Evolutionary conservation across 495 filamentous ascomycete species (phyloP), one percentile per base, ranked within the genome.

Genomic region (Aspergillus ostianus): DNA sequence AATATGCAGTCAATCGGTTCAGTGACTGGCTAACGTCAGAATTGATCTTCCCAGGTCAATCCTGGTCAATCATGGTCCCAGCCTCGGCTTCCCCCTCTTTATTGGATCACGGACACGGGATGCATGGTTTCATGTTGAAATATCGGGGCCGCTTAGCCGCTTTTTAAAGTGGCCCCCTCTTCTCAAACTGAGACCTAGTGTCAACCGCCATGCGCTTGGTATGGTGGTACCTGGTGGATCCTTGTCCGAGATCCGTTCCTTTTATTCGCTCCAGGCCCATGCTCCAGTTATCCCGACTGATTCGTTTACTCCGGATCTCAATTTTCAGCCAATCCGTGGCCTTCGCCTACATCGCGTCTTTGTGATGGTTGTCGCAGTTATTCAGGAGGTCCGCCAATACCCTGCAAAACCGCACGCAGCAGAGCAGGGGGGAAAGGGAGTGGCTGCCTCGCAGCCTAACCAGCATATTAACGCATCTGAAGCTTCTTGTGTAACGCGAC

Each of bases 151-250:
- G 36, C 36, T 41, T 41, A 41, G 36, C 36, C 36, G 36, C 36
- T 41, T 41, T 36, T 41, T 15, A 41, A 41, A 41, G 36, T 41
- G 36, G 36, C 15, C 36, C 36, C 36, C 12, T 15, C 36, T 60
- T 53, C 53, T 63, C 58, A 65, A 63, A 29, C 46, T 70, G 67
- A 70, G 67, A 70, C 67, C 41, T 56, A 59, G 55, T 57, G 58
- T 50, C 51, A 41, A 57, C 36, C 56, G 47, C 66, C 55, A 59
- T 60, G 27, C 47, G 41, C 56, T 64, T 61, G 54, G 58, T 52
- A 44, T 46, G 27, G 19, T 61, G 58, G 56, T 57, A 56, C 57
- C 27, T 26, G 53, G 20, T 32, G 30, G 26, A 26, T 15, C 50
- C 58, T 58, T 55, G 57, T 62, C 27, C 50, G 20, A 13, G 21